These are phyloP conservation scores for Mycena rosella DNA, from an alignment of 768 basidiomycete species.

Conservation along the genomic window DNA sequence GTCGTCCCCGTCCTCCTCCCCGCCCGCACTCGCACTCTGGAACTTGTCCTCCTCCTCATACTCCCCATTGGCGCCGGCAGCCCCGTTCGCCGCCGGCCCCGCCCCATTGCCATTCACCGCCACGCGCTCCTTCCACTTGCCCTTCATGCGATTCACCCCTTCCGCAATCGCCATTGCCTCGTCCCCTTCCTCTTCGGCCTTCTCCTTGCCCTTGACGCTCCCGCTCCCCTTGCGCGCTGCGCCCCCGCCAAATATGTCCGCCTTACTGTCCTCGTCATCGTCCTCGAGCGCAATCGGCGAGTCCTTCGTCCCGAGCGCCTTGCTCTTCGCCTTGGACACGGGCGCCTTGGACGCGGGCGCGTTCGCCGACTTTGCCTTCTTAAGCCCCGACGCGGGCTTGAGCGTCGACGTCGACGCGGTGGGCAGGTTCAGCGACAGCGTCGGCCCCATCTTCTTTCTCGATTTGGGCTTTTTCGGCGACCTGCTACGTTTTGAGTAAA, in stretches of 20 bases:
- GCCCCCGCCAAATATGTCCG: constrained; percentile 23
- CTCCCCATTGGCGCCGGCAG: constrained; percentile 23
- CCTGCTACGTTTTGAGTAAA: constrained; percentile 45
- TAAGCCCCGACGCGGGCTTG: constrained; percentile 26
- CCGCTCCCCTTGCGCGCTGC: not conserved
- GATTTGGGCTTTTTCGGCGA: constrained; percentile 78
- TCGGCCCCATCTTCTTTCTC: constrained; percentile 55
- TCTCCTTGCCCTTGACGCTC: constrained; percentile 21
- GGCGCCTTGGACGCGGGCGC: constrained; percentile 25
- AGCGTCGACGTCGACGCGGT: constrained; percentile 28
- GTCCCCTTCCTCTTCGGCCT: constrained; percentile 17
- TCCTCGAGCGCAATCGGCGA: constrained; percentile 60
- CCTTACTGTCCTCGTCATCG: constrained; percentile 50
- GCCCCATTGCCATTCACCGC: constrained; percentile 8
- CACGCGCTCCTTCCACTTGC: constrained; percentile 28
- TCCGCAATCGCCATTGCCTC: constrained; percentile 18
- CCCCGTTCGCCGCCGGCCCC: not conserved
- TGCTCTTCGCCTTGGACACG: constrained; percentile 39
- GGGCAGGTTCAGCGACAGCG: constrained; percentile 35
- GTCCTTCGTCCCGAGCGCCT: constrained; percentile 56
- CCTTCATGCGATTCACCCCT: constrained; percentile 21
- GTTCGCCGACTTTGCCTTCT: constrained; percentile 31
- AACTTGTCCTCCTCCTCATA: constrained; percentile 36
- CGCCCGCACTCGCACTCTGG: constrained; percentile 29
- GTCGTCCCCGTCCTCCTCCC: constrained; percentile 43